phyloP scores from a whole-genome alignment of 371 early-diverging fungal genomes.

The Mucor lusitanicus region DNA sequence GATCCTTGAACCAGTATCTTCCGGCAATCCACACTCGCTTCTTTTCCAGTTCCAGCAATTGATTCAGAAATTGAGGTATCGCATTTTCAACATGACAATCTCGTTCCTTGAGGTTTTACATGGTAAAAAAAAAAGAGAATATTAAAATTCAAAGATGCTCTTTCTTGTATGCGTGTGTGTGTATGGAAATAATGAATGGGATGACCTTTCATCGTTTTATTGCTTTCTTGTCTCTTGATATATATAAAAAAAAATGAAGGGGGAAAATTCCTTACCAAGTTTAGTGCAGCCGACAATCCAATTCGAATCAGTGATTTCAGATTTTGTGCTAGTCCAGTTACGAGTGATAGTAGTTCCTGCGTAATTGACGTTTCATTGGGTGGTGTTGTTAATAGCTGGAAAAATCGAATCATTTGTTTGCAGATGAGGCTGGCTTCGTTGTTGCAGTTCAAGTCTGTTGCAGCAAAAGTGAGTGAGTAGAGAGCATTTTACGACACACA shows the following conservation, averaged over 20 bases:
- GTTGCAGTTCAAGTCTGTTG: slow-evolving; percentile 61
- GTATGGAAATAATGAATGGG: background rate
- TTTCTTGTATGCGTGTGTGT: too few species aligned
- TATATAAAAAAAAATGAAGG: background rate
- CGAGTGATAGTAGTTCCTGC: slow-evolving; percentile 84
- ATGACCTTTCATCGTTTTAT: background rate
- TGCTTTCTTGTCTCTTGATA: background rate
- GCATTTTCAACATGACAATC: slow-evolving; percentile 35
- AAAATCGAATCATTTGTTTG: slow-evolving; percentile 33
- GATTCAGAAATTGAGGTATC: slow-evolving; percentile 55
- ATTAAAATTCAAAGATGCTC: background rate
- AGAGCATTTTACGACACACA: too few species aligned
- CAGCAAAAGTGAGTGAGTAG: background rate
- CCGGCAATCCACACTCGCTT: slow-evolving; percentile 52
- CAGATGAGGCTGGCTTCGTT: slow-evolving; percentile 68
- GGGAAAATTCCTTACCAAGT: slow-evolving; percentile 60
- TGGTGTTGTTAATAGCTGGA: slow-evolving; percentile 58
- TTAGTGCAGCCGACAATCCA: slow-evolving; percentile 84
- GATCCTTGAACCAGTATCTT: slow-evolving; percentile 44
- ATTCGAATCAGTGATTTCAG: slow-evolving; percentile 68
- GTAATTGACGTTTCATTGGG: slow-evolving; percentile 66
- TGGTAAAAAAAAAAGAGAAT: background rate
- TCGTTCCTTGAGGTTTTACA: slow-evolving; percentile 26
- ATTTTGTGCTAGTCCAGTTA: slow-evolving; percentile 69
- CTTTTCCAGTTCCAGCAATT: slow-evolving; percentile 59